Conservation (phyloP, 148 eudicot genomes). For the Chenopodium suecicum region DNA sequence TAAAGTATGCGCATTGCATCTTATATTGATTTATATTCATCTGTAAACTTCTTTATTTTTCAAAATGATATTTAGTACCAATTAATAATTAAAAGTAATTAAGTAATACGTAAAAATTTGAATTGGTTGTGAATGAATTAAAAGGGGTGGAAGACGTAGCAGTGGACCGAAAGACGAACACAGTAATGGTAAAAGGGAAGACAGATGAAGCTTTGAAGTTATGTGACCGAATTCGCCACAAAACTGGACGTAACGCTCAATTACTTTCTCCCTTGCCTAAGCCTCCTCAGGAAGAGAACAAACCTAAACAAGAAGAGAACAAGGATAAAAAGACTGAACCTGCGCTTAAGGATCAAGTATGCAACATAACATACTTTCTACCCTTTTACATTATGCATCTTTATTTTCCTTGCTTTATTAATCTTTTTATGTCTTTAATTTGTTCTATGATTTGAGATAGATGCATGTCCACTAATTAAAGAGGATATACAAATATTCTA, state of each 20-base stretch:
- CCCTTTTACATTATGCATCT: background rate
- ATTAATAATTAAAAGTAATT: no score
- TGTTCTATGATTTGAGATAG: background rate
- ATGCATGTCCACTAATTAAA: no score
- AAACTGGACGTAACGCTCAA: conserved; percentile 57
- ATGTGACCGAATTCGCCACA: conserved; percentile 48
- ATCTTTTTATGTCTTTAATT: background rate
- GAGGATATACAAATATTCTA: no score
- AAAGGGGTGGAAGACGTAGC: conserved; percentile 66
- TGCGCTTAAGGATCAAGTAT: conserved; percentile 7
- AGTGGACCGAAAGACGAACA: conserved; percentile 50
- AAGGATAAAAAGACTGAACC: background rate
- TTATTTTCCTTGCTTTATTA: background rate
- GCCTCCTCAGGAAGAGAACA: conserved; percentile 29
- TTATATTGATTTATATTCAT: background rate
- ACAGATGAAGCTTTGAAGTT: conserved; percentile 49
- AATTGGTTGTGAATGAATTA: background rate
- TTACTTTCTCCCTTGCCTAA: conserved; percentile 59
- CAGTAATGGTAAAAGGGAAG: conserved; percentile 66
- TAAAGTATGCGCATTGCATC: background rate
- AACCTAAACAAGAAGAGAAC: conserved; percentile 22
- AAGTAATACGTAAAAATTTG: no score
- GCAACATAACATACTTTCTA: background rate
- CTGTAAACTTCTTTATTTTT: background rate
- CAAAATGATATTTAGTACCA: no score